phyloP scores from a whole-genome alignment of 306 rosid genomes.

The Vigna unguiculata region DNA sequence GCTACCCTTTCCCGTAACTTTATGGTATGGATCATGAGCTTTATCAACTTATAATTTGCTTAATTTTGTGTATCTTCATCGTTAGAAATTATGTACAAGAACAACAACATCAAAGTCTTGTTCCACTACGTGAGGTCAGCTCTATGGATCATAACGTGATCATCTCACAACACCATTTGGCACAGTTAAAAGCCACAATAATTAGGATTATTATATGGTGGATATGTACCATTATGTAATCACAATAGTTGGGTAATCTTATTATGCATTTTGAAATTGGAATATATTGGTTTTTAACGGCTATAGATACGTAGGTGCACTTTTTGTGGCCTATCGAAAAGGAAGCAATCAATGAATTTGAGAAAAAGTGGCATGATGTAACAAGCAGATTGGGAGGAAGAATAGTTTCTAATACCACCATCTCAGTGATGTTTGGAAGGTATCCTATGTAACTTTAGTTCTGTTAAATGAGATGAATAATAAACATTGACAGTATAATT shows the following conservation, averaged over 20 bases:
- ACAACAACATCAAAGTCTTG: no score
- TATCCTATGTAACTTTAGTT: slow-evolving; percentile 42
- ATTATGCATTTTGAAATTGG: slow-evolving; percentile 33
- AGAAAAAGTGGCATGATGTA: slow-evolving; percentile 76
- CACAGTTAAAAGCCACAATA: no score
- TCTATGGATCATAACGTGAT: no score
- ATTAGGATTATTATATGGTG: no score
- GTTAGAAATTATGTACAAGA: neutral
- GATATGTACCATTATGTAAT: neutral
- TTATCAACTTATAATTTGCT: neutral
- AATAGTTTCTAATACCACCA: slow-evolving; percentile 56
- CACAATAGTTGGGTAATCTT: neutral
- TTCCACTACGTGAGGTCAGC: no score
- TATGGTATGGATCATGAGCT: neutral
- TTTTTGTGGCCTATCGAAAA: slow-evolving; percentile 80
- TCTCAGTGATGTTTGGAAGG: slow-evolving; percentile 98
- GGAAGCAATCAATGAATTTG: slow-evolving; percentile 60
- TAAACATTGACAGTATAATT: slow-evolving; percentile 27
- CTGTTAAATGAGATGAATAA: slow-evolving; percentile 28
- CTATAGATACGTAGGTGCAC: slow-evolving; percentile 61
- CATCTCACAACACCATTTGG: no score
- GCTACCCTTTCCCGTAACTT: neutral
- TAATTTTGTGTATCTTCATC: neutral
- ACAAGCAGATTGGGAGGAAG: slow-evolving; percentile 64
- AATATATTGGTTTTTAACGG: slow-evolving; percentile 31